Conservation (phyloP, 2,329 filamentous ascomycete species). For the Westerdykella aurantiaca region DNA sequence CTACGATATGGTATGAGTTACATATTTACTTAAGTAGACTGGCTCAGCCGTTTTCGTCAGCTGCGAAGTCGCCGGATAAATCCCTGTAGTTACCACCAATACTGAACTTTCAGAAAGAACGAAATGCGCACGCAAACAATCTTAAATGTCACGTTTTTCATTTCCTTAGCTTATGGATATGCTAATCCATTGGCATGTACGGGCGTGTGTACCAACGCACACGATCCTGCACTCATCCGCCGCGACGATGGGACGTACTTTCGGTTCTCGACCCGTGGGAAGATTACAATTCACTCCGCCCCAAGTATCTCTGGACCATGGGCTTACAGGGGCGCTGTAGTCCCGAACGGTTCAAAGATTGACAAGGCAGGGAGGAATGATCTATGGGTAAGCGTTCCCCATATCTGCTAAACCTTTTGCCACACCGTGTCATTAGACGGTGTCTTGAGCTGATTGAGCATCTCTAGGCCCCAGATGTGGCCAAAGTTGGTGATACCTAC, state of each 20-base stretch:
- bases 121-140: background rate
- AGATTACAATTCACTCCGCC: slow-evolving; percentile 47
- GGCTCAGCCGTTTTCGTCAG: no score
- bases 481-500: slow-evolving; percentile 53
- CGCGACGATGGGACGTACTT: slow-evolving; percentile 48
- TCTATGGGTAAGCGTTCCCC: slow-evolving; percentile 41
- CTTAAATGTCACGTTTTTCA: background rate
- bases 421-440: no score
- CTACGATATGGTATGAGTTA: no score
- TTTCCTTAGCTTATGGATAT: slow-evolving; percentile 26
- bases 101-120: no score
- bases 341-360: slow-evolving; percentile 44
- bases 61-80: no score
- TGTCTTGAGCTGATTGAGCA: background rate
- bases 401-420: no score
- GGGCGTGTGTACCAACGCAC: slow-evolving; percentile 41
- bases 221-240: slow-evolving; percentile 47
- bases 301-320: slow-evolving; percentile 47
- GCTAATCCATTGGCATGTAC: slow-evolving; percentile 38
- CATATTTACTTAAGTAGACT: no score
- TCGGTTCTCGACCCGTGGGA: slow-evolving; percentile 49
- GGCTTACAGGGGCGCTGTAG: slow-evolving; percentile 44
- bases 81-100: no score
- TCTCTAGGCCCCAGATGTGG: slow-evolving; percentile 57
- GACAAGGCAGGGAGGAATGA: slow-evolving; percentile 43